Evolutionary conservation across 1,284 basidiomycete genomes (phyloP).

Genomic region (Marasmius fiardii): DNA sequence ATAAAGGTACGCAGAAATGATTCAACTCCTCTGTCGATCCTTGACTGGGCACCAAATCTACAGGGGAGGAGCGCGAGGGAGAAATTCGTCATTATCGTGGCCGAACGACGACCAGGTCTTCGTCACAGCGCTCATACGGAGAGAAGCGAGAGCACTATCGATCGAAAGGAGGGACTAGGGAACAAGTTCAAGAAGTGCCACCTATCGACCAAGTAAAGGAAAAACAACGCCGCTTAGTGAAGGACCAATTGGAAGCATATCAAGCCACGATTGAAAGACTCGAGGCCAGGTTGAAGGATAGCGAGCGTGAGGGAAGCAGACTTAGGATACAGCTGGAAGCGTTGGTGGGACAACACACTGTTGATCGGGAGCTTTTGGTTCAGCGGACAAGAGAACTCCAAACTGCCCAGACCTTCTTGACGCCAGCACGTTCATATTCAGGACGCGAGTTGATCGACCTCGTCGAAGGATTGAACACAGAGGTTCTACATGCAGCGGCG

Average conservation of each 20-base stretch:
- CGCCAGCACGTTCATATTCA: slow-evolving; percentile 7
- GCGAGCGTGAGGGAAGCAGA: neutral
- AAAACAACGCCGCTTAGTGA: too few species aligned
- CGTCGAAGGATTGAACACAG: slow-evolving; percentile 21
- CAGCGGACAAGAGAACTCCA: slow-evolving; percentile 12
- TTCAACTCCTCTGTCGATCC: too few species aligned
- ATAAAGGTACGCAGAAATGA: too few species aligned
- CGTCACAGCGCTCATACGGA: too few species aligned
- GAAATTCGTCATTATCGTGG: too few species aligned
- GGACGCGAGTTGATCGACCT: slow-evolving; percentile 20
- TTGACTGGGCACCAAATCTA: too few species aligned
- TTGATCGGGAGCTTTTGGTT: neutral
- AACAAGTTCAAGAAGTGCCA: neutral
- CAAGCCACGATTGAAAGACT: neutral
- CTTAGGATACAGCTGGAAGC: neutral
- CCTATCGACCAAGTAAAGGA: too few species aligned
- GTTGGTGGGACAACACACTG: neutral
- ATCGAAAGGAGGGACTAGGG: too few species aligned
- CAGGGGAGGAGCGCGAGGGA: too few species aligned
- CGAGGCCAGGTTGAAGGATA: neutral
- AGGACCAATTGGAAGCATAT: too few species aligned
- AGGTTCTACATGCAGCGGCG: slow-evolving; percentile 23
- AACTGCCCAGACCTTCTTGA: slow-evolving; percentile 10
- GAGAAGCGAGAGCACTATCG: too few species aligned
- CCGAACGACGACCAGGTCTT: too few species aligned